phyloP scores from a whole-genome alignment of 1,284 basidiomycete genomes.

The Violaceomyces palustris region DNA sequence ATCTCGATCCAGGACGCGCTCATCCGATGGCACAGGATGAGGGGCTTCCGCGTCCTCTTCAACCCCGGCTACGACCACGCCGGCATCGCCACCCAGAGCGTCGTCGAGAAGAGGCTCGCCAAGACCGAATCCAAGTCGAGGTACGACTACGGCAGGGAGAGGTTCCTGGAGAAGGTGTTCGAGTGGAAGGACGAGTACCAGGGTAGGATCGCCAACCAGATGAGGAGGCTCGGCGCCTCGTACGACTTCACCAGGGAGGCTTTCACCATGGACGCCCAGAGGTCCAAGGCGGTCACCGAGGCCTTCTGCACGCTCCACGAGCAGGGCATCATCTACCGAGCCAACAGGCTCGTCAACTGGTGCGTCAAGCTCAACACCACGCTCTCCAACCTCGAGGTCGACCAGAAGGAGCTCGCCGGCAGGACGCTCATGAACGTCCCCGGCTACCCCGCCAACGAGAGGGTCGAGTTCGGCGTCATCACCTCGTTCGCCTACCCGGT shows the following conservation, averaged over 20 bases:
- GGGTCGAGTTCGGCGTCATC: conserved; percentile 95
- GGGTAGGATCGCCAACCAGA: conserved; percentile 79
- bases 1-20: conserved; percentile 82
- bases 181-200: conserved; percentile 98
- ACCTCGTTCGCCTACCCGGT: conserved; percentile 91
- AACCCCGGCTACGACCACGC: conserved; percentile 97
- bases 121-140: conserved; percentile 78
- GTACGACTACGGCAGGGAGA: conserved; percentile 89
- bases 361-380: conserved; percentile 94
- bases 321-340: conserved; percentile 89
- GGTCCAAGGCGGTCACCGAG: conserved; percentile 74
- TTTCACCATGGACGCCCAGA: conserved; percentile 82
- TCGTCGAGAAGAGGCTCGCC: conserved; percentile 87
- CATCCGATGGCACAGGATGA: conserved; percentile 61
- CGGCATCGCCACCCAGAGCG: conserved; percentile 95
- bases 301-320: conserved; percentile 88
- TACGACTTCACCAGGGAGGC: conserved; percentile 91
- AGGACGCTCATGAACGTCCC: conserved; percentile 84
- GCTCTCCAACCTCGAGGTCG: conserved; percentile 94
- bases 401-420: conserved; percentile 85
- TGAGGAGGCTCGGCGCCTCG: conserved; percentile 82
- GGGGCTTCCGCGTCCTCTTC: conserved; percentile 84
- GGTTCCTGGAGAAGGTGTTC: conserved; percentile 85
- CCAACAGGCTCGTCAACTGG: conserved; percentile 97
- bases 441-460: conserved; percentile 88